Evolutionary conservation across 139 green algal genomes (phyloP).

Genomic region (Micromonas pusilla): DNA sequence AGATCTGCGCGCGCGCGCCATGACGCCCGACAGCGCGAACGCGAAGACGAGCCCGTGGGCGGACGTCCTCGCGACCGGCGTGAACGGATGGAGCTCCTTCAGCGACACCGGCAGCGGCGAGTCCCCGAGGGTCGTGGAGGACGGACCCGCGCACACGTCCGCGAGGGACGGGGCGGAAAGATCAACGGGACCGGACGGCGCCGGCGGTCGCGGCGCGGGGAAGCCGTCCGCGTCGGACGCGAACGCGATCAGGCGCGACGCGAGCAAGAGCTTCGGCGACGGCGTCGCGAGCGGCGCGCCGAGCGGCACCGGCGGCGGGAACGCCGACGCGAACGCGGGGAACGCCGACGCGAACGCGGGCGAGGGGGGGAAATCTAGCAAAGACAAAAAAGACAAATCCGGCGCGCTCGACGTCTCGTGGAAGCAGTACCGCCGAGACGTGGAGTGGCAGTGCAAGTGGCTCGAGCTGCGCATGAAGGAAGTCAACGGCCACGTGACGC

Average conservation of each 20-base stretch:
- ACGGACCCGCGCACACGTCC: too few species aligned
- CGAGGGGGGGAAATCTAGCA: too few species aligned
- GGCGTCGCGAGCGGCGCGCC: too few species aligned
- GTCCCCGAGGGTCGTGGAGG: not conserved
- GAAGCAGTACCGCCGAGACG: not conserved
- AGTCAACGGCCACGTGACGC: not conserved
- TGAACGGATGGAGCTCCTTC: not conserved
- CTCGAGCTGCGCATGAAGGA: slow-evolving; percentile 11
- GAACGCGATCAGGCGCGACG: not conserved
- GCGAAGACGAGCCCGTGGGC: not conserved
- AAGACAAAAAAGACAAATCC: too few species aligned
- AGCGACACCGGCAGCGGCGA: not conserved
- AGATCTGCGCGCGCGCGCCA: not conserved
- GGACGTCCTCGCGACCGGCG: not conserved
- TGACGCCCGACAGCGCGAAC: not conserved
- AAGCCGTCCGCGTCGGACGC: too few species aligned
- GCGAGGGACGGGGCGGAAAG: not conserved
- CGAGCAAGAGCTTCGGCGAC: not conserved
- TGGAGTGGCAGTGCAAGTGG: slow-evolving; percentile 27
- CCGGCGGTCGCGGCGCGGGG: too few species aligned
- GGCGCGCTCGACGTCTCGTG: not conserved
- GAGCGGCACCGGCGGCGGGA: not conserved
- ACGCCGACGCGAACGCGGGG: not conserved
- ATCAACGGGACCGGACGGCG: not conserved
- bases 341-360: not conserved